These are phyloP conservation scores for Aspergillus ochraceus DNA, from an alignment of 2,329 filamentous ascomycete species.

Conservation along the genomic window DNA sequence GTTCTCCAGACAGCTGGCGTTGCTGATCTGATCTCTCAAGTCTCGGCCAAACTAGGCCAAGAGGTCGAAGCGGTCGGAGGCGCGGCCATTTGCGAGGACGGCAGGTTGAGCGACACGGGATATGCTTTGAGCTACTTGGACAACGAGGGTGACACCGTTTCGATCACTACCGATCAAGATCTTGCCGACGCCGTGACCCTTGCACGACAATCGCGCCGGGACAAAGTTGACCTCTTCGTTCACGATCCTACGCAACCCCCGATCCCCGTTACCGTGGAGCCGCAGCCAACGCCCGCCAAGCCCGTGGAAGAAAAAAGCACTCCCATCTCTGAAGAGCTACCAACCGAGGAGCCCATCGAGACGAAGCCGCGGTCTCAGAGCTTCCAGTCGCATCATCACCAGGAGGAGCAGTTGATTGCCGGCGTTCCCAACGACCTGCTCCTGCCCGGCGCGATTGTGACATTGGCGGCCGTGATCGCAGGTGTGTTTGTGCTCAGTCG, in stretches of 20 bases:
- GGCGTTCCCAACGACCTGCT: conserved; percentile 94
- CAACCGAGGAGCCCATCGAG: conserved; percentile 44
- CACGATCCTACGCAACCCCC: conserved; percentile 92
- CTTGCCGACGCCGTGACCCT: conserved; percentile 85
- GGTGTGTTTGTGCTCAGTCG: conserved; percentile 88
- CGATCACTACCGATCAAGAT: conserved; percentile 93
- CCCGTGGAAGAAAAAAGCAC: conserved; percentile 48
- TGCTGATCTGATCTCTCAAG: conserved; percentile 71
- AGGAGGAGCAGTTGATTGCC: conserved; percentile 76
- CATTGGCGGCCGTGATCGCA: conserved; percentile 90
- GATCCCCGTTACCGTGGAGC: conserved; percentile 63
- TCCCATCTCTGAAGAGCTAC: conserved; percentile 53
- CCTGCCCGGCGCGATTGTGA: conserved; percentile 89
- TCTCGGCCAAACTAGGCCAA: conserved; percentile 78
- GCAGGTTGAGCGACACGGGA: conserved; percentile 71
- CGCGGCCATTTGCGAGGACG: conserved; percentile 72
- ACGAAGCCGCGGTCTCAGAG: conserved; percentile 46
- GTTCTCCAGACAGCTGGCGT: conserved; percentile 79
- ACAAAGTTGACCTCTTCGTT: conserved; percentile 97
- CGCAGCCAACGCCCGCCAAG: conserved; percentile 53
- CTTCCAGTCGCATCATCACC: conserved; percentile 49
- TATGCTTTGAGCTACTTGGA: conserved; percentile 95
- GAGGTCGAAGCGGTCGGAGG: conserved; percentile 86
- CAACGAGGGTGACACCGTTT: conserved; percentile 94
- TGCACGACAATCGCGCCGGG: conserved; percentile 71